A percentile compares a stretch with the other conserved stretches of the same genome.
phyloP scores from a whole-genome alignment of 345 rosid species.

The Gossypium anomalum region DNA sequence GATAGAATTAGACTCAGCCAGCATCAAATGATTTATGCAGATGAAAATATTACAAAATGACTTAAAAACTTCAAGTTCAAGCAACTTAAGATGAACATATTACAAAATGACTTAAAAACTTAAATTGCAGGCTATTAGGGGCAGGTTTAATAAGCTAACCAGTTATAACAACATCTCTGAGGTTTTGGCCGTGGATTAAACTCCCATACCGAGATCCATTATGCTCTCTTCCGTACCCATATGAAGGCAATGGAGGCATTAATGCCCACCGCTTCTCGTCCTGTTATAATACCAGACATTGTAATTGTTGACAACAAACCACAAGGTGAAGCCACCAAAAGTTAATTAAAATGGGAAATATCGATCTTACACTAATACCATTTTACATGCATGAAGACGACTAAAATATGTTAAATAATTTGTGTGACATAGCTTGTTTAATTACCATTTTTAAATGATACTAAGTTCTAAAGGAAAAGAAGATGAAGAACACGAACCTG shows the following conservation, averaged over 20 bases:
- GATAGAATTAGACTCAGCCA: neutral
- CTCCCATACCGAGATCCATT: conserved; percentile 72
- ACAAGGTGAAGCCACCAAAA: neutral
- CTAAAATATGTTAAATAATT: neutral
- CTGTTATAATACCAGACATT: conserved; percentile 22
- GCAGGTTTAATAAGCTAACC: conserved; percentile 30
- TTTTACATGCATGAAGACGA: too few relatives aligned
- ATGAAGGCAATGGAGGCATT: conserved; percentile 67
- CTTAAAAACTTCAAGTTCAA: neutral
- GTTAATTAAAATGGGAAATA: neutral
- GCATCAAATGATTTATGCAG: neutral
- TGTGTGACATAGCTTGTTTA: conserved; percentile 1
- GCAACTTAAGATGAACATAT: neutral
- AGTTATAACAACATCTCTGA: conserved; percentile 60
- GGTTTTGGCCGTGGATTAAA: conserved; percentile 66
- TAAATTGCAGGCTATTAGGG: neutral
- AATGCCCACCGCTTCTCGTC: conserved; percentile 61
- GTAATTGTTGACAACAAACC: neutral
- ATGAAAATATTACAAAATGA: neutral
- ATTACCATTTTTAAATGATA: neutral
- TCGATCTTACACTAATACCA: neutral
- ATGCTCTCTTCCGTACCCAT: conserved; percentile 68
- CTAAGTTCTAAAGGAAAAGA: neutral
- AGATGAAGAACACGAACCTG: conserved; percentile 43
- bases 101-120: neutral